phyloP scores from a whole-genome alignment of 192 early-diverging fungal genomes.

The Gonapodya prolifera region DNA sequence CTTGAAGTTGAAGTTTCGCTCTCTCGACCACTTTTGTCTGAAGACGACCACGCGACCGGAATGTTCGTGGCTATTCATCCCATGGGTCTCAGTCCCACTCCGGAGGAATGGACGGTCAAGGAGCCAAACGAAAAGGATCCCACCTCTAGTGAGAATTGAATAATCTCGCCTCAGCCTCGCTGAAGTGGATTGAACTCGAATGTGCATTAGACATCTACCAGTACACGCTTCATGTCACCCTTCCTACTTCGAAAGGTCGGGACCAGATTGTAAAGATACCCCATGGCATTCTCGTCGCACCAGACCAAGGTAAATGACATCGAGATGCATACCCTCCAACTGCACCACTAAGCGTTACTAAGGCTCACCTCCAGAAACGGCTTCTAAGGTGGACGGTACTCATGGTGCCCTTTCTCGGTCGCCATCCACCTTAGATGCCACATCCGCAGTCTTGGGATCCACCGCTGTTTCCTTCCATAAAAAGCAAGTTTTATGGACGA shows the following conservation, averaged over 20 bases:
- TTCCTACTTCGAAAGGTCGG: conserved; percentile 25
- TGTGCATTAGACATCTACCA: conserved; percentile 29
- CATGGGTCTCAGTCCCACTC: conserved; percentile 37
- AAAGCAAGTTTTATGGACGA: background rate
- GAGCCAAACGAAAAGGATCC: conserved; percentile 49
- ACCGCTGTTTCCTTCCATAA: background rate
- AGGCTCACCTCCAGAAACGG: no score
- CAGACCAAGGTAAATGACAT: background rate
- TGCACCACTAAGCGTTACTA: background rate
- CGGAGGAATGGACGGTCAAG: conserved; percentile 46
- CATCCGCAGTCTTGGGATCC: background rate
- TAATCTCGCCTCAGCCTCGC: background rate
- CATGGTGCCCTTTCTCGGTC: background rate
- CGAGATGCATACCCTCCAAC: background rate
- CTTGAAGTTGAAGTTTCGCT: conserved; percentile 33
- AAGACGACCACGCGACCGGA: conserved; percentile 29
- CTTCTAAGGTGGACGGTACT: background rate
- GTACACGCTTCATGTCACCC: conserved; percentile 26
- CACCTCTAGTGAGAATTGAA: conserved; percentile 31
- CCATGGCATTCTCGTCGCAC: conserved; percentile 10
- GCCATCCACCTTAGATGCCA: background rate
- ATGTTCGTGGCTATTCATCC: conserved; percentile 32
- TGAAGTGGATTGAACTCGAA: background rate
- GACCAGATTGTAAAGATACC: conserved; percentile 28
- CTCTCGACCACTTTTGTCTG: conserved; percentile 23